Evolutionary conservation across 2,329 filamentous ascomycete species (phyloP).

Genomic region (Ophiostoma triangulosporum): DNA sequence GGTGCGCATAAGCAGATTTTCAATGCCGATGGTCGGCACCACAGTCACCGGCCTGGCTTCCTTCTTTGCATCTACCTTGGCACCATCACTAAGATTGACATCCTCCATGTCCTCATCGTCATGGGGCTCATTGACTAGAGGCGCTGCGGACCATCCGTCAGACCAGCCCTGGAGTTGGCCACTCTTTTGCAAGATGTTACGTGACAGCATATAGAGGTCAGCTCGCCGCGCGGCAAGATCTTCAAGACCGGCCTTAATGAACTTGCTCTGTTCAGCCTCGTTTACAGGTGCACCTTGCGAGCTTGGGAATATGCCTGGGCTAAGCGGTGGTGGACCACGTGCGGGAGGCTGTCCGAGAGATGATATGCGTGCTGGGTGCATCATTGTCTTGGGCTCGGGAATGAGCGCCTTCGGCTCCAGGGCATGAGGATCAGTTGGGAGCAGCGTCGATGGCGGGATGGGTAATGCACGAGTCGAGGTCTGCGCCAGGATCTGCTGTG

Average conservation of each 20-base stretch:
- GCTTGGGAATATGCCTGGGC: slow-evolving; percentile 40
- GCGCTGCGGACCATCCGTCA: slow-evolving; percentile 57
- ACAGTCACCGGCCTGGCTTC: neutral
- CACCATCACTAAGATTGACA: slow-evolving; percentile 8
- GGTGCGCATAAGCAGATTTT: slow-evolving; percentile 42
- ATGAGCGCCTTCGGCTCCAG: slow-evolving; percentile 49
- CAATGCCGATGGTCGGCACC: slow-evolving; percentile 29
- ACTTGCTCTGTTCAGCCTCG: slow-evolving; percentile 31
- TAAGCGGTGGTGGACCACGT: slow-evolving; percentile 25
- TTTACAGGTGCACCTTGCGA: slow-evolving; percentile 25
- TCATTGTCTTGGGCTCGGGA: slow-evolving; percentile 56
- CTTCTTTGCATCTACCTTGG: slow-evolving; percentile 1
- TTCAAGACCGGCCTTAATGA: slow-evolving; percentile 55
- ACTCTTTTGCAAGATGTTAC: slow-evolving; percentile 63
- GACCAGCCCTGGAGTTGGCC: slow-evolving; percentile 62
- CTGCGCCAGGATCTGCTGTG: slow-evolving; percentile 63
- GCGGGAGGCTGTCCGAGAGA: slow-evolving; percentile 37
- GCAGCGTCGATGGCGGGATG: slow-evolving; percentile 46
- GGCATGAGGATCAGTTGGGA: slow-evolving; percentile 22
- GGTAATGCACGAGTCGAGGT: slow-evolving; percentile 56
- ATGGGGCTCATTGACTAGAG: slow-evolving; percentile 29
- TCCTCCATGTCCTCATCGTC: slow-evolving; percentile 18
- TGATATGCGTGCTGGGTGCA: slow-evolving; percentile 52
- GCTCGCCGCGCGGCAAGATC: slow-evolving; percentile 72
- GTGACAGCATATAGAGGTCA: slow-evolving; percentile 66